A percentile compares a stretch with the other conserved stretches of the same genome.
Evolutionary conservation across 257 asterid species (phyloP).

Genomic region (Solanum sparsipilum): DNA sequence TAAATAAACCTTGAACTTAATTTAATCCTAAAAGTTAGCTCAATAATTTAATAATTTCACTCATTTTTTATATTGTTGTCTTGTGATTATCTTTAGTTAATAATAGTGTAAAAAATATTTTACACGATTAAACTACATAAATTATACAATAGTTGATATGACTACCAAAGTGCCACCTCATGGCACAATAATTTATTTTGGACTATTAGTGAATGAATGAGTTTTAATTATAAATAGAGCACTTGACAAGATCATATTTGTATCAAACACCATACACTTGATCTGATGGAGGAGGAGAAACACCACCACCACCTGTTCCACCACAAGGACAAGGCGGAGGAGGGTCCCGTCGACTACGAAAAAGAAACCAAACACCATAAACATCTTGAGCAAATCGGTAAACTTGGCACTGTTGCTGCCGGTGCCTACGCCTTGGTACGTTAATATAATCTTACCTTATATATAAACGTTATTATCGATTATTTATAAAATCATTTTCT

Average conservation of each 20-base stretch:
- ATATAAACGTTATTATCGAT: too few relatives aligned
- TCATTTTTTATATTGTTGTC: neutral
- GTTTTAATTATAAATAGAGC: neutral
- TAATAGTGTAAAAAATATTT: neutral
- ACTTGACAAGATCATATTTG: neutral
- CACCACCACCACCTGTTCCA: conserved; percentile 30
- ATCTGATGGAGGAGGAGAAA: conserved; percentile 24
- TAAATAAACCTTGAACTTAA: too few relatives aligned
- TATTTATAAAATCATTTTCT: neutral
- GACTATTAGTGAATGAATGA: neutral
- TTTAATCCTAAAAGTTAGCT: neutral
- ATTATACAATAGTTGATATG: neutral
- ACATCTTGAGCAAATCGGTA: conserved; percentile 9
- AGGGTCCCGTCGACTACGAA: conserved; percentile 4
- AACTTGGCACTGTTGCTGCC: conserved; percentile 4
- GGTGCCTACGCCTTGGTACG: conserved; percentile 19
- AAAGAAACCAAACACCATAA: conserved; percentile 17
- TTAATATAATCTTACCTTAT: too few relatives aligned
- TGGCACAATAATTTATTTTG: neutral
- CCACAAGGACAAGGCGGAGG: conserved; percentile 16
- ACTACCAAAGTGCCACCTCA: neutral
- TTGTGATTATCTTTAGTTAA: neutral
- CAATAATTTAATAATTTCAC: neutral
- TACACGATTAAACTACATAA: neutral
- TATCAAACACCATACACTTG: neutral